A percentile compares a stretch with the other conserved stretches of the same genome.
Conservation (phyloP, 2,329 filamentous ascomycete genomes). For the Cladobotryum mycophilum region DNA sequence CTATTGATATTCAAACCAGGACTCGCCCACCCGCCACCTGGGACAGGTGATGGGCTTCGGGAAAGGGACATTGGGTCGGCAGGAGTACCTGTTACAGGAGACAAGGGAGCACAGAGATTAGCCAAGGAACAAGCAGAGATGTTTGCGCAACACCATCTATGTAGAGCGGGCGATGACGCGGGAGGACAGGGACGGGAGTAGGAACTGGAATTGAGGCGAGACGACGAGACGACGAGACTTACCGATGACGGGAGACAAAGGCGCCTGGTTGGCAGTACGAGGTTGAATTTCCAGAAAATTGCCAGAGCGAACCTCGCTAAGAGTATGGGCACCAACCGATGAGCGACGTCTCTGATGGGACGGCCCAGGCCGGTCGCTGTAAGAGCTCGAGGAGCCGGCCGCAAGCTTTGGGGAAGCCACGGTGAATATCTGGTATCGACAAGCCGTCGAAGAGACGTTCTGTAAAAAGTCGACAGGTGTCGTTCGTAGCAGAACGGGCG, state of each 20-base stretch:
- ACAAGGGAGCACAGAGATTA: conserved; percentile 21
- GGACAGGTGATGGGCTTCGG: conserved; percentile 78
- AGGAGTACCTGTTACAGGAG: conserved; percentile 43
- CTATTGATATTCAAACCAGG: conserved; percentile 70
- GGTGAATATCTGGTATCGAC: conserved; percentile 25
- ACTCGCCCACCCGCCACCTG: conserved; percentile 82
- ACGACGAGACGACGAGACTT: conserved; percentile 26
- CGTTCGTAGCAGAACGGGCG: conserved; percentile 3
- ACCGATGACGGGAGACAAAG: conserved; percentile 52
- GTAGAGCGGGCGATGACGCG: conserved; percentile 8
- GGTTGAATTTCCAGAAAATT: conserved; percentile 26
- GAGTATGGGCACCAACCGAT: conserved; percentile 30
- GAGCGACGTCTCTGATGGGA: conserved; percentile 47
- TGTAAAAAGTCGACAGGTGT: conserved; percentile 10
- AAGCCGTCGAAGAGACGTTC: conserved; percentile 11
- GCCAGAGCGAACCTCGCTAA: conserved; percentile 26
- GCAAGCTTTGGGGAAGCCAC: conserved; percentile 46
- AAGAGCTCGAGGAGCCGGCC: conserved; percentile 50
- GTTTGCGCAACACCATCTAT: conserved; percentile 13
- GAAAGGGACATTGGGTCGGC: conserved; percentile 70
- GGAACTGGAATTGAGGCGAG: background rate
- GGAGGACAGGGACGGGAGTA: background rate
- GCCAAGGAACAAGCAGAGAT: conserved; percentile 11
- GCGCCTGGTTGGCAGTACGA: conserved; percentile 22
- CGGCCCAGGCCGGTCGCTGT: conserved; percentile 41